Evolutionary conservation across 805 yeast species (phyloP).

Genomic region (Aciculoconidium aculeatum): DNA sequence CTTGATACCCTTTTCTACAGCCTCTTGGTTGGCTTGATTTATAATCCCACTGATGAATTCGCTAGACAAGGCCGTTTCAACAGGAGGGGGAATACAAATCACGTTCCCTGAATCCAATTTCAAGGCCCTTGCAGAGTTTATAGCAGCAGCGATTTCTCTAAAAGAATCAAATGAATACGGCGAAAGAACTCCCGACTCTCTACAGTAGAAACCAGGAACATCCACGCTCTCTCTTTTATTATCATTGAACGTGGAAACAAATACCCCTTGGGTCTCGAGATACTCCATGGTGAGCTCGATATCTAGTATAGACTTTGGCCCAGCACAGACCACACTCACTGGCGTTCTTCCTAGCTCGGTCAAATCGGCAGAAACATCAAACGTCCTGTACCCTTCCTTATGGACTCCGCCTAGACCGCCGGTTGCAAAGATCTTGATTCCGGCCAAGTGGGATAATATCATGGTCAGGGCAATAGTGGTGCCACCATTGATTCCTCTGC

Average conservation of each 20-base stretch:
- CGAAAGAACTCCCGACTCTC: constrained; percentile 67
- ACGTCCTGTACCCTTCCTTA: constrained; percentile 62
- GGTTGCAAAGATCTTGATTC: constrained; percentile 82
- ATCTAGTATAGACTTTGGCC: constrained; percentile 83
- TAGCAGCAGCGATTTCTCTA: constrained; percentile 55
- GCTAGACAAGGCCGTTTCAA: constrained; percentile 50
- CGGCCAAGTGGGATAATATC: constrained; percentile 71
- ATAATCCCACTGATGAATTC: constrained; percentile 51
- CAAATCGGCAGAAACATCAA: constrained; percentile 84
- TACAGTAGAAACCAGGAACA: constrained; percentile 78
- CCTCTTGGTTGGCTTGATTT: constrained; percentile 51
- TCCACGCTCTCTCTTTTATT: constrained; percentile 34
- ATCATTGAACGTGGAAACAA: constrained; percentile 64
- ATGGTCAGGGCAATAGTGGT: constrained; percentile 88
- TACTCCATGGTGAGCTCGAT: constrained; percentile 78
- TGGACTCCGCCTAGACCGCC: constrained; percentile 95
- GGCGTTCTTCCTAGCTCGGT: constrained; percentile 81
- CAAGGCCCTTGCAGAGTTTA: constrained; percentile 47
- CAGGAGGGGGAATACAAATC: constrained; percentile 81
- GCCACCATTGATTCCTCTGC: constrained; percentile 65
- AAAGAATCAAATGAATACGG: constrained; percentile 58
- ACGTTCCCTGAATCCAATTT: constrained; percentile 60
- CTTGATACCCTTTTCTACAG: constrained; percentile 42
- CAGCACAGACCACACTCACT: constrained; percentile 87
- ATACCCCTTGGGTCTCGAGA: constrained; percentile 86